These are phyloP conservation scores for Rhododendron griersonianum DNA, from an alignment of 148 eudicot species.

Conservation along the genomic window DNA sequence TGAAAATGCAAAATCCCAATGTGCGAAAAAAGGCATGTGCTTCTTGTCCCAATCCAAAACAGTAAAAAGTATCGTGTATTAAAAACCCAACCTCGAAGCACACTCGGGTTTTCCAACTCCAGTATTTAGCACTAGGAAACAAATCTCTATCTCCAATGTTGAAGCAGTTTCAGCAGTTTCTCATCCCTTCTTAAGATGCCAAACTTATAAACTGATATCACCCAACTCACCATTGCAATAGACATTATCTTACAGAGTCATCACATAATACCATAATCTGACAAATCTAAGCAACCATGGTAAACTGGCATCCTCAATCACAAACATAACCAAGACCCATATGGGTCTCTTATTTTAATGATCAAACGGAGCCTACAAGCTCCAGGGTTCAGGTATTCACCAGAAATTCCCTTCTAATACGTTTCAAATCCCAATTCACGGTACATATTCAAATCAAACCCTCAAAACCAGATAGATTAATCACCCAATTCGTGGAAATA, in stretches of 20 bases:
- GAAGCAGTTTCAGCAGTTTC: not conserved
- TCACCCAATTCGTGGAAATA: not conserved
- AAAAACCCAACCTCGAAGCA: not conserved
- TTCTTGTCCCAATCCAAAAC: not conserved
- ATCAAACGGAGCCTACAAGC: not conserved
- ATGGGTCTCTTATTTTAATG: not conserved
- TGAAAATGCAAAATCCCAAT: not conserved
- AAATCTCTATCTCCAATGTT: not conserved
- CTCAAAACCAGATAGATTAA: not conserved
- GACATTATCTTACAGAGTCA: not conserved
- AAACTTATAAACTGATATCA: not conserved
- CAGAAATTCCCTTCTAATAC: not conserved
- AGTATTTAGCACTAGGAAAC: not conserved
- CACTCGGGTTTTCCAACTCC: not conserved
- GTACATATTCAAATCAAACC: not conserved
- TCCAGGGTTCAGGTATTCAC: not conserved
- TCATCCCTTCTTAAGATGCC: not conserved
- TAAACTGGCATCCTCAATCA: not conserved
- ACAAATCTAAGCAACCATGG: not conserved
- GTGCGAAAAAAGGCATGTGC: not conserved
- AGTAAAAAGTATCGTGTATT: not conserved
- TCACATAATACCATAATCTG: not conserved
- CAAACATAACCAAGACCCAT: not conserved
- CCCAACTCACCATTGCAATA: not conserved
- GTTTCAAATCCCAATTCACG: not conserved